Percentiles rank a stretch among this genome's conserved stretches.
These are phyloP conservation scores for Candida lessepsii DNA, from an alignment of 805 yeast species.

Conservation along the genomic window DNA sequence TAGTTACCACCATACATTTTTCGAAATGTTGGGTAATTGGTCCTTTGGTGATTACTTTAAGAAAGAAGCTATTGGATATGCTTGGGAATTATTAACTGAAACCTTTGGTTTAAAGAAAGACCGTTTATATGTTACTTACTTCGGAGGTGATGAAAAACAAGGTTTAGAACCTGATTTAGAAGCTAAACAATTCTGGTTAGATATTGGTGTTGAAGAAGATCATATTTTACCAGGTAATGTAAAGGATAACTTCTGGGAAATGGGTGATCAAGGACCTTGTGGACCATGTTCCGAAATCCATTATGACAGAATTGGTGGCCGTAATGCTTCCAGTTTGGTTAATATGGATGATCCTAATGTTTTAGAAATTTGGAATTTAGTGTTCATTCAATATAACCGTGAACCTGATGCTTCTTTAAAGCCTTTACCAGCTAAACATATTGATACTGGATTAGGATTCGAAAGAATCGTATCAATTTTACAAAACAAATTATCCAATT, in stretches of 20 bases:
- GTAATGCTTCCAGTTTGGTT: constrained; percentile 89
- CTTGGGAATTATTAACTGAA: constrained; percentile 88
- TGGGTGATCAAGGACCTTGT: constrained; percentile 99
- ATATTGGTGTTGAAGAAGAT: constrained; percentile 84
- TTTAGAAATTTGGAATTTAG: constrained; percentile 96
- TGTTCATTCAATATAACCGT: constrained; percentile 94
- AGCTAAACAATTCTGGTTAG: constrained; percentile 83
- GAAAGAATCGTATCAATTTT: constrained; percentile 94
- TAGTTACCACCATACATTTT: constrained; percentile 97
- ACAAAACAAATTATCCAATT: constrained; percentile 89
- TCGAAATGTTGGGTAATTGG: constrained; percentile 99
- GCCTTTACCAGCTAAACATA: constrained; percentile 88
- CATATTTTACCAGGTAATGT: constrained; percentile 91
- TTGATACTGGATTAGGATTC: constrained; percentile 98
- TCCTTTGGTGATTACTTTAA: constrained; percentile 99
- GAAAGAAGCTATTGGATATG: constrained; percentile 81
- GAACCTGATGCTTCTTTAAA: constrained; percentile 80
- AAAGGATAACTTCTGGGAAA: constrained; percentile 97
- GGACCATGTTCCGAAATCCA: constrained; percentile 99
- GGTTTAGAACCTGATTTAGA: constrained; percentile 93
- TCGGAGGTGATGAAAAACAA: constrained; percentile 83
- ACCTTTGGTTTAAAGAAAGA: constrained; percentile 78
- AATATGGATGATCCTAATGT: constrained; percentile 98
- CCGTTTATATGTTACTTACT: constrained; percentile 91
- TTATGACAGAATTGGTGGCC: constrained; percentile 97